Evolutionary conservation across 1,139 yeast genomes (phyloP), one percentile per base, ranked within the genome.

Genomic region (Chernovozyma aurita): DNA sequence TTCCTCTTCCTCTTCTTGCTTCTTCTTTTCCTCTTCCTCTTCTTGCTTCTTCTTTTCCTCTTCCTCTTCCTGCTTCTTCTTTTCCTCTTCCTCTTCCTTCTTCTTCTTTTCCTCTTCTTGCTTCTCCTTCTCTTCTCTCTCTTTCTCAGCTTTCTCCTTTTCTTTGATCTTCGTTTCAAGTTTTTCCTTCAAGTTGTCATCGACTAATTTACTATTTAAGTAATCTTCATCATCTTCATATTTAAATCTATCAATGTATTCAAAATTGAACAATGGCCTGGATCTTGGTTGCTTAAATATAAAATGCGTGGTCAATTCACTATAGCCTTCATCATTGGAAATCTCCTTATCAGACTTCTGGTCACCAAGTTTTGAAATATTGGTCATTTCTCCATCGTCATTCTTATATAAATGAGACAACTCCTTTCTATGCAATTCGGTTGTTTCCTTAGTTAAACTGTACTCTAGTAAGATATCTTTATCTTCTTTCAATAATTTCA

Each of bases 401-500:
- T 48, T 33, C 24, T 59, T 49, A 34, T 60, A 60, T 30, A 60
- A 41, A 27, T 42, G 49, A 3, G 52, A 43, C 31, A 49, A 42
- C 39, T 63, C 67, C 22, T 46, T 32, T 32, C 53, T 49, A 42
- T 63, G 70, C 7, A 49, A 33, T 26, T 47, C 53, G 5, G 69
- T 61, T 6, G 49, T 46, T 11, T 59, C 56, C 32, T 53, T 56
- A 1, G 65, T 56, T 18, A 56, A 44, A 40, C 57, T 52, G 39
- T 62, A 63, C 42, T 62, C 66, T 20, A 56, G 37, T 20, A 63
- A 43, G 4, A 62, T 42, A 26, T 57, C 59, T 26, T 53, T 52
- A 36, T 61, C 55, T 14, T 45, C 47, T 16, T 57, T 51, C 7
- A 62, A 40, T 18, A 62, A 40, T 25, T 42, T 21, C 6, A 48